Conservation (phyloP, 352 stramenopile species). For the Phytophthora hibernalis region DNA sequence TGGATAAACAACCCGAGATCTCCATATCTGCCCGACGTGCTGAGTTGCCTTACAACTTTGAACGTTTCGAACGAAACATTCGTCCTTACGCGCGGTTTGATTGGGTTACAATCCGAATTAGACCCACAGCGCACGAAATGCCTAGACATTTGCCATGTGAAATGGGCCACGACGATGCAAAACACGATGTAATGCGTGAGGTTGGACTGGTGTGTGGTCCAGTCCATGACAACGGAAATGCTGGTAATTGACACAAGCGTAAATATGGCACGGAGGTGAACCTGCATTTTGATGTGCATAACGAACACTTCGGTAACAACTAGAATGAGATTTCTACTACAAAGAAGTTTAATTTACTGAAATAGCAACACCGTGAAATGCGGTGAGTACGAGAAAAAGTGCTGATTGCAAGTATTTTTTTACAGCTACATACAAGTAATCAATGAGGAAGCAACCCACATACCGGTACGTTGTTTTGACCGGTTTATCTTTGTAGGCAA, state of each 20-base stretch:
- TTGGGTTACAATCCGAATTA: constrained; percentile 25
- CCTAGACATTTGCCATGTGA: constrained; percentile 35
- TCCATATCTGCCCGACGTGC: constrained; percentile 24
- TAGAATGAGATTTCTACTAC: too few species aligned
- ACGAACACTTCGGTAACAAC: constrained; percentile 22
- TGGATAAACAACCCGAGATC: constrained; percentile 17
- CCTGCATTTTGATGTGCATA: constrained; percentile 48
- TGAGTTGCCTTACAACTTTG: constrained; percentile 17
- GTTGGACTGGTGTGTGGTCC: constrained; percentile 51
- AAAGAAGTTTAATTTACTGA: too few species aligned
- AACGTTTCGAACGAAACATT: constrained; percentile 38
- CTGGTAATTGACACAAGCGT: constrained; percentile 30
- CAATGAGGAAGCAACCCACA: too few species aligned
- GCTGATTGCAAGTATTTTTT: too few species aligned
- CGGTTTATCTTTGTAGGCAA: too few species aligned
- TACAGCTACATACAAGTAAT: too few species aligned
- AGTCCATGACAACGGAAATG: constrained; percentile 33
- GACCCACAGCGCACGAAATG: constrained; percentile 31
- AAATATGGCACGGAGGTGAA: constrained; percentile 30
- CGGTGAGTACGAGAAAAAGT: too few species aligned
- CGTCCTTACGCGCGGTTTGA: constrained; percentile 34
- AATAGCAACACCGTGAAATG: too few species aligned
- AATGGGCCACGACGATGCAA: constrained; percentile 26
- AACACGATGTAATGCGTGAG: constrained; percentile 26
- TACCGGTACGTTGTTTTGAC: too few species aligned